Evolutionary conservation across 495 filamentous ascomycete genomes (phyloP), one percentile per base, ranked within the genome.

Genomic region (Neurospora tetraspora): DNA sequence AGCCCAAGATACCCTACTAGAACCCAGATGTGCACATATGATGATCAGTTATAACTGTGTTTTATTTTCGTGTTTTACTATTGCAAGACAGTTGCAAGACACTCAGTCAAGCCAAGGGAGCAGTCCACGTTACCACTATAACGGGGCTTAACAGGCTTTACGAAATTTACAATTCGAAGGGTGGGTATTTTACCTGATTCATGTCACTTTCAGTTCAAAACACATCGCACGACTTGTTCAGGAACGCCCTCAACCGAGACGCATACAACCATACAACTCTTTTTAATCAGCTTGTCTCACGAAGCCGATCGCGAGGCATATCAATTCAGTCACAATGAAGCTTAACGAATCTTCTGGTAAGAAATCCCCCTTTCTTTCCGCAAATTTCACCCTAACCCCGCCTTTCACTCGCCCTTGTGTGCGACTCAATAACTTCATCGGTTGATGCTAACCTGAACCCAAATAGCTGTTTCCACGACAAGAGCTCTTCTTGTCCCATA

Each of bases 401-500:
- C 45, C 47, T 53, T 53, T 1, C 11, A 27, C 45, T 1, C 45
- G 10, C 0, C 45, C n/a, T 23, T 12, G 1, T 53, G 10, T 53
- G 1, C 0, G 0, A 23, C 45, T 45, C 18, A n/a, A n/a, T 4
- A 45, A 45, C 18, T 1, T 2, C 8, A 45, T 0, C 4, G 8
- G 39, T 5, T 59, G 10, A 71, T 14, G 53, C 70, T 59, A 73
- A 71, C 68, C 69, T 27, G 11, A 27, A 53, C 10, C 45, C 69
- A 72, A 39, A 59, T 20, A 95, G 93, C 91, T 31, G 78, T 96
- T 70, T 88, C 88, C 8, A 91, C 91, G 3, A 80, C 86, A 1
- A 84, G 82, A 47, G 81, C 91, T 61, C 85, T 96, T 23, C 85
- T 97, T 39, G 93, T 97, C 47, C 94, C 94, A 7, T 97, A 97